Evolutionary conservation across 2,329 filamentous ascomycete genomes (phyloP).

Genomic region (Teratosphaeria gauchensis): DNA sequence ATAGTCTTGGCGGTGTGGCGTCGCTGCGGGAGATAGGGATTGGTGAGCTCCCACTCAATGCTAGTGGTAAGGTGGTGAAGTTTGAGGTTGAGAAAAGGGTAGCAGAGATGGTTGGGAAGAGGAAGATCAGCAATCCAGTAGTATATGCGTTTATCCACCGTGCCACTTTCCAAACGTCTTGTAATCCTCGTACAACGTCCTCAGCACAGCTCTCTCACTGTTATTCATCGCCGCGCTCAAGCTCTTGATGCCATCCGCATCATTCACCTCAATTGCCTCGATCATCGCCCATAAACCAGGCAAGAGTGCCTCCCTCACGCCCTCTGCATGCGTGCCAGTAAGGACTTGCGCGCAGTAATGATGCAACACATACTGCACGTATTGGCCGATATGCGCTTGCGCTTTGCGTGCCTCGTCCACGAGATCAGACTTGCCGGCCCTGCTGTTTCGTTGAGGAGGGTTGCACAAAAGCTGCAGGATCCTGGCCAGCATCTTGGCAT

Average conservation of each 20-base stretch:
- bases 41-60: no score
- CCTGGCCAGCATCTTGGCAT: conserved; percentile 43
- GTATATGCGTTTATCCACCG: conserved; percentile 4
- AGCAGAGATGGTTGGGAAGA: no score
- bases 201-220: conserved; percentile 43
- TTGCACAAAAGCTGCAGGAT: conserved; percentile 52
- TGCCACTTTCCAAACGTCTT: conserved; percentile 26
- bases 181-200: conserved; percentile 45
- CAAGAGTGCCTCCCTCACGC: conserved; percentile 43
- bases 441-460: conserved; percentile 37
- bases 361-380: conserved; percentile 48
- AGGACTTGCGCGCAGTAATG: conserved; percentile 47
- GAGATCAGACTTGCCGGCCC: conserved; percentile 31
- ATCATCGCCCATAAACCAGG: conserved; percentile 45
- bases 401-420: conserved; percentile 52
- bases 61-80: no score
- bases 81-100: no score
- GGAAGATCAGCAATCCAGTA: no score
- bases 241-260: conserved; percentile 39
- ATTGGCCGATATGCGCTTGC: conserved; percentile 47
- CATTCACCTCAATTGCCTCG: conserved; percentile 38
- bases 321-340: conserved; percentile 37
- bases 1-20: no score
- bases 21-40: no score
- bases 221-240: conserved; percentile 44